A percentile compares a stretch with the other conserved stretches of the same genome.
phyloP scores from a whole-genome alignment of 805 yeast genomes.

The Lachancea lanzarotensis region DNA sequence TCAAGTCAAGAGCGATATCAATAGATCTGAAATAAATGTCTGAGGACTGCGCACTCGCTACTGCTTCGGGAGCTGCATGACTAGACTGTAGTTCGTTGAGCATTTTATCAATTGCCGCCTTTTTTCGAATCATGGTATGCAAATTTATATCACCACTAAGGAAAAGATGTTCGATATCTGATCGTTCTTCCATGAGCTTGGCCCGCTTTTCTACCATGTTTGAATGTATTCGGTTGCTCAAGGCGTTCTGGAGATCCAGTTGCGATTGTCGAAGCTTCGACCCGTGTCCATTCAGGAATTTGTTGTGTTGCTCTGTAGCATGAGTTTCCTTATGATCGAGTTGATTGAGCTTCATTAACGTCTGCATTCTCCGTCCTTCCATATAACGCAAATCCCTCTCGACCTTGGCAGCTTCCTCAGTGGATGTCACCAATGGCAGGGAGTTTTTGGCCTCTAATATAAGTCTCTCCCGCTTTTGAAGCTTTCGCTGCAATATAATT shows the following conservation, averaged over 20 bases:
- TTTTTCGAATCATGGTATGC: conserved; percentile 7
- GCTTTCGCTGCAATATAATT: conserved; percentile 18
- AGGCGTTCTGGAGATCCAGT: conserved; percentile 16
- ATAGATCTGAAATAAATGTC: conserved; percentile 26
- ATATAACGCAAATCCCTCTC: not conserved
- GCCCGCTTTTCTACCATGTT: conserved; percentile 15
- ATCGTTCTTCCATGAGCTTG: conserved; percentile 15
- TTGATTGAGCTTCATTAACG: conserved; percentile 17
- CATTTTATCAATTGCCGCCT: conserved; percentile 12
- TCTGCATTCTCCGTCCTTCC: conserved; percentile 14
- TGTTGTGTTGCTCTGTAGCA: conserved; percentile 8
- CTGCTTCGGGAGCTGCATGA: not conserved
- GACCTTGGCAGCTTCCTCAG: not conserved
- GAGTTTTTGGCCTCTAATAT: conserved; percentile 15
- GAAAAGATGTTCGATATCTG: conserved; percentile 12
- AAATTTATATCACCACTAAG: not conserved
- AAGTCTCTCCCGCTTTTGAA: conserved; percentile 20
- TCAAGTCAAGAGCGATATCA: conserved; percentile 22
- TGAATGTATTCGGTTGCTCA: conserved; percentile 12
- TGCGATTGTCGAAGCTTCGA: conserved; percentile 15
- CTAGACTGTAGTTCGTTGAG: conserved; percentile 12
- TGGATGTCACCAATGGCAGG: conserved; percentile 3
- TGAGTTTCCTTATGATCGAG: conserved; percentile 12
- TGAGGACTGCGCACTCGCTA: not conserved
- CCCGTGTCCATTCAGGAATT: conserved; percentile 13